These are phyloP conservation scores for Zoysia pacifica DNA, from an alignment of 176 grass and related monocot genomes.

Conservation along the genomic window DNA sequence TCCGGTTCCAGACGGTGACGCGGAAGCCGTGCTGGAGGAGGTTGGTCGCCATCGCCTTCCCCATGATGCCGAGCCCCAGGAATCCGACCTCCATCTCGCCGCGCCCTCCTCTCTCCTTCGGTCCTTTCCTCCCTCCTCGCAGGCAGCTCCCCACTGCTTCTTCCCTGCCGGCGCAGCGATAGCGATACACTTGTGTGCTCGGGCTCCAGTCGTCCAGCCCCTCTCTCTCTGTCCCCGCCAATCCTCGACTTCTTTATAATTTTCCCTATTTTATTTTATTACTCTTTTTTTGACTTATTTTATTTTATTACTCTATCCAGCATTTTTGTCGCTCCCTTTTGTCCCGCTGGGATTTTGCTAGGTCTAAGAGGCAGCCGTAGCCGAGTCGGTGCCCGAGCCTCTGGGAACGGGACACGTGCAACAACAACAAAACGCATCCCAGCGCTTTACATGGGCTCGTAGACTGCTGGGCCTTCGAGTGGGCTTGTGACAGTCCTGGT, in stretches of 20 bases:
- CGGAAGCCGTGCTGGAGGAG: constrained; percentile 78
- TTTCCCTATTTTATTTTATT: background rate
- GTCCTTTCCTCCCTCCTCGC: background rate
- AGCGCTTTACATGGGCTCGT: background rate
- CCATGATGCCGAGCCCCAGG: constrained; percentile 92
- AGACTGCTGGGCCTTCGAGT: background rate
- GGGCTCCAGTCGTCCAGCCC: no score
- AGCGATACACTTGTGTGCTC: constrained; percentile 12
- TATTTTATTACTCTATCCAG: background rate
- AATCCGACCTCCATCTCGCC: constrained; percentile 91
- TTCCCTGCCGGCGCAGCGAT: background rate
- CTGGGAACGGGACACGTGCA: background rate
- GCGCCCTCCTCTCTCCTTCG: background rate
- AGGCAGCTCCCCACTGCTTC: background rate
- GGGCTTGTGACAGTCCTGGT: background rate
- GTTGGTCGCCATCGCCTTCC: constrained; percentile 90
- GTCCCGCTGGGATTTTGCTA: background rate
- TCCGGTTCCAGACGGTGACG: constrained; percentile 99
- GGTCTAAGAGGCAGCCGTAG: background rate
- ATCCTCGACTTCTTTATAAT: constrained; percentile 23
- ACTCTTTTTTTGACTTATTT: no score
- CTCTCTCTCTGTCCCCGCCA: background rate
- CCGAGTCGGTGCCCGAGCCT: no score
- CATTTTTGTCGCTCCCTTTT: constrained; percentile 6
- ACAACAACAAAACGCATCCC: no score